Evolutionary conservation across 257 asterid species (phyloP).

Genomic region (Lithospermum erythrorhizon): DNA sequence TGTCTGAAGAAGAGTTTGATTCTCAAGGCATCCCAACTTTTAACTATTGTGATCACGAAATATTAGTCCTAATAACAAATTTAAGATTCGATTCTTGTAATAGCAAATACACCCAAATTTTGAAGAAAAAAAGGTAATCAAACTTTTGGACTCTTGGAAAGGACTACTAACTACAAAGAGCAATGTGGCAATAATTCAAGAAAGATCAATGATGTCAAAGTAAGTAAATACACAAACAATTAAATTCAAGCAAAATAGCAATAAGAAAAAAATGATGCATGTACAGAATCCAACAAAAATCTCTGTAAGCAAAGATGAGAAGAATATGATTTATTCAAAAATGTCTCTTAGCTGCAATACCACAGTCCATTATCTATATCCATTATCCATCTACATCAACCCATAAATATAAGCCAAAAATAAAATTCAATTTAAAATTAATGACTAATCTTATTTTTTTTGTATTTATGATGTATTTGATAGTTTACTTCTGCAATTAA

Average conservation of each 20-base stretch:
- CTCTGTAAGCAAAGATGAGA: background rate
- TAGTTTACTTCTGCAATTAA: too few species aligned
- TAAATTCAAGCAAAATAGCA: background rate
- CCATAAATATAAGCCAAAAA: background rate
- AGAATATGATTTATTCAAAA: background rate
- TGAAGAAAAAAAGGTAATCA: too few species aligned
- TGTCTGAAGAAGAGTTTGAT: background rate
- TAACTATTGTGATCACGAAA: too few species aligned
- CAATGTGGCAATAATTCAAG: background rate
- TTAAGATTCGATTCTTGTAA: too few species aligned
- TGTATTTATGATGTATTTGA: too few species aligned
- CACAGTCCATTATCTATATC: background rate
- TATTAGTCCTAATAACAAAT: too few species aligned
- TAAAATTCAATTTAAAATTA: too few species aligned
- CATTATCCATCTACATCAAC: background rate
- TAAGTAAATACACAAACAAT: background rate
- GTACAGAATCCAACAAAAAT: background rate
- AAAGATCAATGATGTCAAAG: background rate
- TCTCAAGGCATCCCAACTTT: background rate
- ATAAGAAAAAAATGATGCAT: background rate
- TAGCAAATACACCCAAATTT: too few species aligned
- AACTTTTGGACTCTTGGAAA: too few species aligned
- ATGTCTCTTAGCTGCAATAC: background rate
- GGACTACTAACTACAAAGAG: too few species aligned
- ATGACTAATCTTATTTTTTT: too few species aligned